Conservation (phyloP, 257 asterid genomes). For the Nicotiana tomentosiformis region DNA sequence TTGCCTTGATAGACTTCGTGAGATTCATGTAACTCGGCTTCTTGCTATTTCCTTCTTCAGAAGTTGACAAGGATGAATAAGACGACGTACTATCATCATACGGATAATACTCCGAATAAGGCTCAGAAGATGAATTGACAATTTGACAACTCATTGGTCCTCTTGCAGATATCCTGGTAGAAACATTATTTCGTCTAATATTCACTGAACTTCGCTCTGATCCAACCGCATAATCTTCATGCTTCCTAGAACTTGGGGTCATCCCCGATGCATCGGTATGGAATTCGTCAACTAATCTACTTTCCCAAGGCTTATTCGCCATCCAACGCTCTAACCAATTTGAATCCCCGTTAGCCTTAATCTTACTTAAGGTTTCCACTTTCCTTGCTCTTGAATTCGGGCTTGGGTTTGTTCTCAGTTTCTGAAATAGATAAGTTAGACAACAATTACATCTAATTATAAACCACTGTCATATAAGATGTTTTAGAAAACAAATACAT, state of each 20-base stretch:
- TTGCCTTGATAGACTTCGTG: conserved; percentile 43
- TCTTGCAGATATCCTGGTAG: conserved; percentile 38
- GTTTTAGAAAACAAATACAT: background rate
- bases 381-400: conserved; percentile 28
- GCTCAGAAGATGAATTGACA: conserved; percentile 46
- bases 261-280: conserved; percentile 24
- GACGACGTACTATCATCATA: conserved; percentile 72
- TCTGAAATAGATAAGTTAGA: conserved; percentile 15
- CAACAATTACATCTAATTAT: background rate
- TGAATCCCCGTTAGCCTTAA: conserved; percentile 24
- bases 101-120: conserved; percentile 33
- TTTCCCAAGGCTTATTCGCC: conserved; percentile 59
- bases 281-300: conserved; percentile 29
- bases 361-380: conserved; percentile 25
- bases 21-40: conserved; percentile 68
- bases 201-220: conserved; percentile 32
- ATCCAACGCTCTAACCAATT: conserved; percentile 82
- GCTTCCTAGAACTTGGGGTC: conserved; percentile 27
- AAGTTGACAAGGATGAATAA: conserved; percentile 58
- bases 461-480: background rate
- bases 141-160: conserved; percentile 44
- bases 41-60: conserved; percentile 29
- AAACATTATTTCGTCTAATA: conserved; percentile 25
- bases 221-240: conserved; percentile 11
- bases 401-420: conserved; percentile 27